These are phyloP conservation scores for Thielaviopsis populi DNA, from an alignment of 2,329 filamentous ascomycete species.

Conservation along the genomic window DNA sequence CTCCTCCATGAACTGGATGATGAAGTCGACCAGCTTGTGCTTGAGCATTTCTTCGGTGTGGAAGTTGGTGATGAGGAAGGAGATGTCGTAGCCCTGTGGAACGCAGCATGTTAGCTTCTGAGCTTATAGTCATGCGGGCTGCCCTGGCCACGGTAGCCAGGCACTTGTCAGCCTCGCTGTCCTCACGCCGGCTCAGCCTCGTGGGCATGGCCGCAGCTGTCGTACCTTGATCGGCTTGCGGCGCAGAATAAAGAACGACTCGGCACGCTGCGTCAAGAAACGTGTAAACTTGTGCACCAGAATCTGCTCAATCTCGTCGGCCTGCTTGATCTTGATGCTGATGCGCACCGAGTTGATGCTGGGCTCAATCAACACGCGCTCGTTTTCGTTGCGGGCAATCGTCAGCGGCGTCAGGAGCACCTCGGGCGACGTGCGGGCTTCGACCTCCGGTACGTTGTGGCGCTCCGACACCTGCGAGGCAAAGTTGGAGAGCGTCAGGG, in stretches of 20 bases:
- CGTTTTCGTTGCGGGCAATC: conserved; percentile 89
- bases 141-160: conserved; percentile 36
- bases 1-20: conserved; percentile 99
- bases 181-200: too few species aligned
- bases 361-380: conserved; percentile 89
- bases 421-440: conserved; percentile 84
- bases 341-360: conserved; percentile 94
- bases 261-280: conserved; percentile 89
- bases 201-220: too few species aligned
- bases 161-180: background rate
- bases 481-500: conserved; percentile 82
- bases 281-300: conserved; percentile 96
- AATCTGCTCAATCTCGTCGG: conserved; percentile 96
- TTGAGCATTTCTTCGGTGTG: conserved; percentile 98
- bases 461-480: conserved; percentile 91
- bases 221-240: conserved; percentile 69
- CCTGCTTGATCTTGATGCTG: conserved; percentile 98
- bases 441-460: conserved; percentile 96
- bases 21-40: conserved; percentile 97
- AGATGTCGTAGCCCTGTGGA: conserved; percentile 73
- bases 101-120: background rate
- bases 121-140: background rate
- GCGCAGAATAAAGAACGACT: conserved; percentile 91
- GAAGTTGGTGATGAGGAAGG: conserved; percentile 96
- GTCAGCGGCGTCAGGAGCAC: conserved; percentile 82